A percentile compares a stretch with the other conserved stretches of the same genome.
These are phyloP conservation scores for Salvia hispanica DNA, from an alignment of 257 asterid genomes.

Conservation along the genomic window DNA sequence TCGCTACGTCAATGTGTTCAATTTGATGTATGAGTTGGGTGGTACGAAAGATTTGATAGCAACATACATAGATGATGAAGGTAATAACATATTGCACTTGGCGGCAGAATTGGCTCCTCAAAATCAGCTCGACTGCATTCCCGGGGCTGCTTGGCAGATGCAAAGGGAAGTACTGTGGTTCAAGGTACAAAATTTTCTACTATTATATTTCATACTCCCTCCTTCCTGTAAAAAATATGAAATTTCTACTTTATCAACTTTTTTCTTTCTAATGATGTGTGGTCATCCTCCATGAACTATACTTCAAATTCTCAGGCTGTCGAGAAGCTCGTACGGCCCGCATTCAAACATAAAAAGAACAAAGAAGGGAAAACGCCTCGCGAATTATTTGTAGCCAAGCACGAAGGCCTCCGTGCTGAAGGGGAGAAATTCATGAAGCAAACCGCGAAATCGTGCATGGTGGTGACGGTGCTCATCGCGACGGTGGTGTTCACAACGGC, in stretches of 20 bases:
- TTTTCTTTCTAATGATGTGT: too few relatives aligned
- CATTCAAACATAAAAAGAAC: conserved; percentile 25
- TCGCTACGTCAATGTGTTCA: conserved; percentile 42
- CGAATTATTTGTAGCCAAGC: conserved; percentile 28
- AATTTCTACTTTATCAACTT: too few relatives aligned
- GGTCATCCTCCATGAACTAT: conserved; percentile 33
- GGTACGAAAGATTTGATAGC: conserved; percentile 34
- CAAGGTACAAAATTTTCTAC: conserved; percentile 27
- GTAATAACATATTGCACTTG: conserved; percentile 40
- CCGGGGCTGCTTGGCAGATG: conserved; percentile 47
- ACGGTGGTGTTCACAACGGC: conserved; percentile 44
- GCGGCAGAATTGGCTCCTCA: conserved; percentile 35
- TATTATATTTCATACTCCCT: too few relatives aligned
- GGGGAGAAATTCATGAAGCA: conserved; percentile 45
- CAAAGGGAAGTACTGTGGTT: conserved; percentile 47
- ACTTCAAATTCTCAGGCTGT: conserved; percentile 15
- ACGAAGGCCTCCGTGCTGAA: conserved; percentile 31
- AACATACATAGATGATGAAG: conserved; percentile 22
- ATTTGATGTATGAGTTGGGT: conserved; percentile 32
- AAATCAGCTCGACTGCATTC: conserved; percentile 33
- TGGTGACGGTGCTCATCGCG: conserved; percentile 41
- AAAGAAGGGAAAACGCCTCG: conserved; percentile 25
- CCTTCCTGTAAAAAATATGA: too few relatives aligned
- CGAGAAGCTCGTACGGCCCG: conserved; percentile 35
- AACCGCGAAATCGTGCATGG: conserved; percentile 41